Evolutionary conservation across 495 filamentous ascomycete genomes (phyloP).

Genomic region (Xylaria telfairii): DNA sequence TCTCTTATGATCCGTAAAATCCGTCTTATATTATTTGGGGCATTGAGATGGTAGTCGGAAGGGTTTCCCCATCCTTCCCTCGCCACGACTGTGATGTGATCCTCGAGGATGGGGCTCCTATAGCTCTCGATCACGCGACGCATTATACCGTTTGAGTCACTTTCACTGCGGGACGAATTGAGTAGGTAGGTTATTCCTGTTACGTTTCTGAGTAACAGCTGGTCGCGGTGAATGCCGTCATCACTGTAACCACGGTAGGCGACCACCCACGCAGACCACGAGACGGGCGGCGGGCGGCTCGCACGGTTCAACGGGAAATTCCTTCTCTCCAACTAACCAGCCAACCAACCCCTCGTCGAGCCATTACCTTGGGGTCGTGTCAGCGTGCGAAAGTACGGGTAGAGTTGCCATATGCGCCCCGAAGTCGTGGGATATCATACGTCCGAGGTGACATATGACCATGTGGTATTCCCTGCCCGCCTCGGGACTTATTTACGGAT

Average conservation of each 20-base stretch:
- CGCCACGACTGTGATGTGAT: not conserved
- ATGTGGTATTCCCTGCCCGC: slow-evolving; percentile 9
- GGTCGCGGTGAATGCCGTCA: not conserved
- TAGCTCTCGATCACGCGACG: not conserved
- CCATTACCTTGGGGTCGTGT: not conserved
- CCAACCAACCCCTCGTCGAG: not conserved
- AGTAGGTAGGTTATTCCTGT: not conserved
- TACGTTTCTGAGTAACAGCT: not conserved
- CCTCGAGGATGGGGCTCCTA: not conserved
- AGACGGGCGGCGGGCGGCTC: not conserved
- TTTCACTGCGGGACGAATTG: not conserved
- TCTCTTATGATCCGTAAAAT: not conserved
- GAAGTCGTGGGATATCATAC: slow-evolving; percentile 4
- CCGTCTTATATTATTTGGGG: not conserved
- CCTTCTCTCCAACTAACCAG: not conserved
- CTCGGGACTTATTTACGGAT: slow-evolving; percentile 7
- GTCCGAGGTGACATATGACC: not conserved
- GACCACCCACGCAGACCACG: not conserved
- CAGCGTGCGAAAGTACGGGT: not conserved
- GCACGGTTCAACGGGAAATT: slow-evolving; percentile 19
- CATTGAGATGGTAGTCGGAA: not conserved
- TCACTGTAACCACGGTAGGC: not conserved
- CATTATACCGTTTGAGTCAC: not conserved
- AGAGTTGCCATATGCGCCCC: not conserved
- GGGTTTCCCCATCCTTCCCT: not conserved